Conservation (phyloP, 176 grass and related monocot genomes). For the Thinopyrum elongatum region DNA sequence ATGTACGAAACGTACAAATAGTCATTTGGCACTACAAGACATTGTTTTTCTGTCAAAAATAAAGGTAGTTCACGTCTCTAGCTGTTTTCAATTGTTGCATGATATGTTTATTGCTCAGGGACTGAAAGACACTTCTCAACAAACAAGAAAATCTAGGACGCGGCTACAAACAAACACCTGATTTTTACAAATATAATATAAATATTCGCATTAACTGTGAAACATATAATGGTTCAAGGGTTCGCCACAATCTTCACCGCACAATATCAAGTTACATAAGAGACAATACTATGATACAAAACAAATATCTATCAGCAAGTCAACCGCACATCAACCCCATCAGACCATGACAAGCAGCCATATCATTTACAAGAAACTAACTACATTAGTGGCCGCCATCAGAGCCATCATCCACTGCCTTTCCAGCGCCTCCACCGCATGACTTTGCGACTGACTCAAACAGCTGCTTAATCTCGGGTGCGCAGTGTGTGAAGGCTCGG, state of each 20-base stretch:
- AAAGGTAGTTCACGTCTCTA: too few relatives aligned
- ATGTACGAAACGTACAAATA: too few relatives aligned
- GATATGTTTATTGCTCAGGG: too few relatives aligned
- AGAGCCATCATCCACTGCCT: conserved; percentile 51
- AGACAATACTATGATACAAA: background rate
- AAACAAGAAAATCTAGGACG: too few relatives aligned
- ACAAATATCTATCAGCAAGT: background rate
- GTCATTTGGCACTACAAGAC: too few relatives aligned
- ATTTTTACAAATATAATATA: too few relatives aligned
- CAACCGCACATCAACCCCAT: background rate
- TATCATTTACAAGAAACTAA: background rate
- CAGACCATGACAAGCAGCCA: background rate
- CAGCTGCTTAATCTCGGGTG: conserved; percentile 67
- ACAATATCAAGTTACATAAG: background rate
- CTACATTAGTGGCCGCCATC: conserved; percentile 49
- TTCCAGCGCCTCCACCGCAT: conserved; percentile 54
- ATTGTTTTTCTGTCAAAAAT: too few relatives aligned
- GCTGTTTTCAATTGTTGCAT: too few relatives aligned
- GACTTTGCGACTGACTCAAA: conserved; percentile 82
- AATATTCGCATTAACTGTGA: background rate
- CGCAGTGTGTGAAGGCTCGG: conserved; percentile 51
- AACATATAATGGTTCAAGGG: background rate
- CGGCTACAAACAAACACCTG: too few relatives aligned
- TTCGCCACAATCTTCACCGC: background rate
- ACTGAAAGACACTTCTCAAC: too few relatives aligned